These are phyloP conservation scores for Sporothrix schenckii DNA, from an alignment of 2,329 filamentous ascomycete species.

Conservation along the genomic window DNA sequence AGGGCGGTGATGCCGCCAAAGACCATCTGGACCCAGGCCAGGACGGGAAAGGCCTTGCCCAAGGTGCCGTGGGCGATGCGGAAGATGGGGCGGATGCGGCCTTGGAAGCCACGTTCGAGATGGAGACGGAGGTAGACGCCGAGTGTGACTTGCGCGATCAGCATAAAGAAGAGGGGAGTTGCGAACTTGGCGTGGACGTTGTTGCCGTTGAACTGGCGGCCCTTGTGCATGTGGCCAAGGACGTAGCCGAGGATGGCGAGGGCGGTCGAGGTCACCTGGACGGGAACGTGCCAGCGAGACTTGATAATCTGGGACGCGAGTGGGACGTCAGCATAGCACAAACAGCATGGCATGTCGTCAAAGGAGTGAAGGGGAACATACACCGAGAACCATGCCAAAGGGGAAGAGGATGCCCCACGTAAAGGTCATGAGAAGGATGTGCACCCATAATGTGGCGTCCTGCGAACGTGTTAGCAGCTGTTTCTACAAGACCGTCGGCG, in stretches of 20 bases:
- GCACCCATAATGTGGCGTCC: constrained; percentile 88
- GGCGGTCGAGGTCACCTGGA: constrained; percentile 73
- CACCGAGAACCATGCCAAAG: constrained; percentile 90
- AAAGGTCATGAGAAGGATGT: constrained; percentile 85
- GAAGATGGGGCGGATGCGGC: constrained; percentile 71
- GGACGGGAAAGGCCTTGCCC: constrained; percentile 83
- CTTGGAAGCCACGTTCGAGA: constrained; percentile 77
- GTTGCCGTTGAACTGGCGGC: constrained; percentile 73
- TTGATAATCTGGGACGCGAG: constrained; percentile 69
- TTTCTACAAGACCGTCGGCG: constrained; percentile 20
- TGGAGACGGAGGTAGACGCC: constrained; percentile 90
- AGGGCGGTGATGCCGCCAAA: constrained; percentile 92
- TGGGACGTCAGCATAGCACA: constrained; percentile 8
- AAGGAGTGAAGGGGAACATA: constrained; percentile 46
- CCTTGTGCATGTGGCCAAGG: constrained; percentile 86
- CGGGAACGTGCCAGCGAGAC: constrained; percentile 90
- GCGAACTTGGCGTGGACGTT: constrained; percentile 86
- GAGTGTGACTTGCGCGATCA: constrained; percentile 73
- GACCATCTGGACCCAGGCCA: constrained; percentile 90
- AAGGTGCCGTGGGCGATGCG: constrained; percentile 76
- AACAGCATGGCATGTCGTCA: neutral
- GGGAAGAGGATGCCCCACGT: constrained; percentile 93
- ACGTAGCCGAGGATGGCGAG: constrained; percentile 85
- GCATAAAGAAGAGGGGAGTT: constrained; percentile 75
- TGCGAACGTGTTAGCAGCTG: constrained; percentile 41